Percentiles rank a stretch among this genome's conserved stretches.
phyloP scores from a whole-genome alignment of 352 stramenopile species.

The Phytopythium delawarense region DNA sequence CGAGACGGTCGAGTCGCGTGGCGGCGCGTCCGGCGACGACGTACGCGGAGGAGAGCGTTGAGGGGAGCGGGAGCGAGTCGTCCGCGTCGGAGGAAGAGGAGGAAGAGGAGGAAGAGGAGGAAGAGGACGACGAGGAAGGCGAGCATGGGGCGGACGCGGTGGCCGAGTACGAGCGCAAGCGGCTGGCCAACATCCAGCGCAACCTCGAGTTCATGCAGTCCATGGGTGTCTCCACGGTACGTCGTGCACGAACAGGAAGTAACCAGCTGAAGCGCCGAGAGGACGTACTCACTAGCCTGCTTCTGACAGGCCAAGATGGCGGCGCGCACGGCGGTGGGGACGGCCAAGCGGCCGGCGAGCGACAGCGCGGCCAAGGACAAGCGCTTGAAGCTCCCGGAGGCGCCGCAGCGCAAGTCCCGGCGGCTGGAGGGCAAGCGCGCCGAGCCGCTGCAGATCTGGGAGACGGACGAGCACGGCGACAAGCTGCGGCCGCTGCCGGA shows the following conservation, averaged over 20 bases:
- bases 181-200: constrained; percentile 78
- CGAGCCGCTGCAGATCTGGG: constrained; percentile 27
- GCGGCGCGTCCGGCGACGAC: constrained; percentile 1
- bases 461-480: constrained; percentile 12
- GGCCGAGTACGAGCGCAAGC: constrained; percentile 79
- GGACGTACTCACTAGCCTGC: not conserved
- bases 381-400: constrained; percentile 14
- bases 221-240: constrained; percentile 73
- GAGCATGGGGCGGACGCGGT: constrained; percentile 17
- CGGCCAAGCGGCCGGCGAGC: constrained; percentile 5
- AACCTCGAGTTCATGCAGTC: constrained; percentile 82
- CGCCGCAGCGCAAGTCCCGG: constrained; percentile 55
- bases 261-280: not conserved
- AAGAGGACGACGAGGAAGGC: constrained; percentile 1
- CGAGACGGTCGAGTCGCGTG: not conserved
- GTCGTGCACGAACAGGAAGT: not conserved
- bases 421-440: constrained; percentile 56
- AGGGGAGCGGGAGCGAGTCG: constrained; percentile 1
- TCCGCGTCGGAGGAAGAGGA: constrained; percentile 7
- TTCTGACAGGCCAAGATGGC: constrained; percentile 48
- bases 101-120: not conserved
- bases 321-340: constrained; percentile 39
- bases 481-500: not conserved
- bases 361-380: constrained; percentile 9
- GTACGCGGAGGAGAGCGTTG: constrained; percentile 3